These are phyloP conservation scores for Globisporangium spiculum DNA, from an alignment of 352 stramenopile species.

Conservation along the genomic window DNA sequence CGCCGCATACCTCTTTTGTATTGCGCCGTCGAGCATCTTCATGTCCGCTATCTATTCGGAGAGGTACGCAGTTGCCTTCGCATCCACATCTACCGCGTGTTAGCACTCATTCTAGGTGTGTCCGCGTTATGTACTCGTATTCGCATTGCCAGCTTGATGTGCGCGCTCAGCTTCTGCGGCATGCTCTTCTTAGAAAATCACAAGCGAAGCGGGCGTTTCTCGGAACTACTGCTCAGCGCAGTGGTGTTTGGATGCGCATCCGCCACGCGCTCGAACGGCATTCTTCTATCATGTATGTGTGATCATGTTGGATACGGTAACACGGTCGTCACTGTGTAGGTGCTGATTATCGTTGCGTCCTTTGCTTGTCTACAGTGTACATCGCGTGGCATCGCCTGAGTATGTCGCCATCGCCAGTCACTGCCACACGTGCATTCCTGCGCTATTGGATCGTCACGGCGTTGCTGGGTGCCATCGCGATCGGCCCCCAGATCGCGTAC, in stretches of 20 bases:
- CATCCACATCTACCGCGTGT: background rate
- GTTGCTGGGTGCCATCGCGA: conserved; percentile 49
- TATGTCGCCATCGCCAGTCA: conserved; percentile 45
- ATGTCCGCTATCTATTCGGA: conserved; percentile 82
- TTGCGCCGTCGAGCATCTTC: conserved; percentile 78
- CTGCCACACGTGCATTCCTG: conserved; percentile 33
- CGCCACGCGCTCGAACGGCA: conserved; percentile 74
- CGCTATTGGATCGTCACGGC: conserved; percentile 61
- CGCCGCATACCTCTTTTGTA: conserved; percentile 73
- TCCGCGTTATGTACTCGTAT: too few relatives aligned
- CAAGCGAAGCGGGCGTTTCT: conserved; percentile 19
- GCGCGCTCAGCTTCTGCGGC: conserved; percentile 70
- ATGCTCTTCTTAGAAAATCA: conserved; percentile 61
- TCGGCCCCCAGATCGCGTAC: conserved; percentile 68
- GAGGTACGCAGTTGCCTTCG: conserved; percentile 29
- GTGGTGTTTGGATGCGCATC: conserved; percentile 64
- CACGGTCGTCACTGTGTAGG: background rate
- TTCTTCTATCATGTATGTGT: conserved; percentile 70
- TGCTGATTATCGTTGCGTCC: background rate
- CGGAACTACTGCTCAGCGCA: conserved; percentile 37
- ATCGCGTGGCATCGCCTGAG: conserved; percentile 70
- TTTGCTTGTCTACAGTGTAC: conserved; percentile 38
- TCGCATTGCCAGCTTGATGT: conserved; percentile 51
- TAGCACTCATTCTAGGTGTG: background rate
- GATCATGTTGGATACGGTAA: too few relatives aligned